Percentiles rank a stretch among this genome's conserved stretches.
Evolutionary conservation across 257 asterid species (phyloP).

Genomic region (Solanum gandarillasii): DNA sequence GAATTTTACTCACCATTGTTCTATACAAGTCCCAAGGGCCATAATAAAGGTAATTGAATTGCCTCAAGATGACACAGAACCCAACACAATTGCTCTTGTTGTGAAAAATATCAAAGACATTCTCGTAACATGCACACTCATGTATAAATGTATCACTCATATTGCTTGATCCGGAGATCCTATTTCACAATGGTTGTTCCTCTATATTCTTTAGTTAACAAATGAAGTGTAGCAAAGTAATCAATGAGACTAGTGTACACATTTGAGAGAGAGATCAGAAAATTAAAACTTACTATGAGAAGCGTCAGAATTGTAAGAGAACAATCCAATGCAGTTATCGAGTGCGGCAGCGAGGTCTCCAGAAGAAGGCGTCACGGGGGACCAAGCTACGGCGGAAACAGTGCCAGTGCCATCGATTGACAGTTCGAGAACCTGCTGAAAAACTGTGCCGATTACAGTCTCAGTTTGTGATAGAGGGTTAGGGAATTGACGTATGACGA

Average conservation of each 20-base stretch:
- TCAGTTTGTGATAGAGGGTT: constrained; percentile 60
- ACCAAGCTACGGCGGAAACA: constrained; percentile 74
- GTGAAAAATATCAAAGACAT: not conserved
- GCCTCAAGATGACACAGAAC: not conserved
- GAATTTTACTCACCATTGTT: not conserved
- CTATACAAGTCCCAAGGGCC: not conserved
- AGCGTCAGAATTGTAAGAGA: constrained; percentile 30
- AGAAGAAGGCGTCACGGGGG: constrained; percentile 61
- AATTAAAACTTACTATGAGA: constrained; percentile 41
- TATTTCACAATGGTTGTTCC: not conserved
- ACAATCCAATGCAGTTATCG: constrained; percentile 42
- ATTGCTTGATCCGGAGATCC: not conserved
- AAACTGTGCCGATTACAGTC: constrained; percentile 50
- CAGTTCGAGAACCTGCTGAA: constrained; percentile 73
- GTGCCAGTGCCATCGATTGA: constrained; percentile 27
- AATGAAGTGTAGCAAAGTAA: not conserved
- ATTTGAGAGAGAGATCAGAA: not conserved
- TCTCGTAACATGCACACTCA: not conserved
- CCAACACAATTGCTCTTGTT: not conserved
- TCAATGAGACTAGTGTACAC: not conserved
- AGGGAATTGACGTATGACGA: constrained; percentile 81
- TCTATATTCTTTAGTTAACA: not conserved
- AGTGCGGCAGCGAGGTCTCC: constrained; percentile 79
- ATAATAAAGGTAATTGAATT: not conserved
- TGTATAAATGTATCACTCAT: not conserved